Conservation (phyloP, 495 filamentous ascomycete genomes). For the Hyphodiscus hymeniophilus region DNA sequence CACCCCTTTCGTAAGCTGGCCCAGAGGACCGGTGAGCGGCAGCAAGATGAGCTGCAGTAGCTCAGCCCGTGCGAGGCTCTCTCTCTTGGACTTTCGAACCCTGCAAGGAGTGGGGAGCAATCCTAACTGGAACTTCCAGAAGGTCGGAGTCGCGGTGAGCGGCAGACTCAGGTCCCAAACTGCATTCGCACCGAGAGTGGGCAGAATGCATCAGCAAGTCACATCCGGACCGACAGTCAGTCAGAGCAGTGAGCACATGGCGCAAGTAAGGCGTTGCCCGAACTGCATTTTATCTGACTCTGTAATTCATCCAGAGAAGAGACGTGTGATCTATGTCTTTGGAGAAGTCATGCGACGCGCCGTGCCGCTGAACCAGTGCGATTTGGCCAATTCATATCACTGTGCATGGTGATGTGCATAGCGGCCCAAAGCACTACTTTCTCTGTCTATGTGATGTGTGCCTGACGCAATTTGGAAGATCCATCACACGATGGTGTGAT, state of each 20-base stretch:
- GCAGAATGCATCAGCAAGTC: not conserved
- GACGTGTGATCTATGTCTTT: not conserved
- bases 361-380: conserved; percentile 5
- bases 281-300: conserved; percentile 6
- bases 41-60: conserved; percentile 25
- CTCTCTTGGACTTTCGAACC: conserved; percentile 3
- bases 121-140: conserved; percentile 18
- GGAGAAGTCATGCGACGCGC: conserved; percentile 7
- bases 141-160: conserved; percentile 2
- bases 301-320: not conserved
- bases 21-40: conserved; percentile 21
- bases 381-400: conserved; percentile 5
- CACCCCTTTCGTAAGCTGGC: conserved; percentile 10
- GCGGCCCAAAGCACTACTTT: conserved; percentile 14
- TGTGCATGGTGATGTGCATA: conserved; percentile 9
- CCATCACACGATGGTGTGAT: conserved; percentile 10
- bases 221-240: not conserved
- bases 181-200: not conserved
- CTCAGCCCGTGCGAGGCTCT: conserved; percentile 10
- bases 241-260: no score
- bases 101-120: not conserved
- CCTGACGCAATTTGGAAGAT: conserved; percentile 9
- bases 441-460: conserved; percentile 1
- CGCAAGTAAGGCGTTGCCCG: not conserved
- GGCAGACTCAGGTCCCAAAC: no score